These are phyloP conservation scores for Epichloe scottii DNA, from an alignment of 2,329 filamentous ascomycete species.

Conservation along the genomic window DNA sequence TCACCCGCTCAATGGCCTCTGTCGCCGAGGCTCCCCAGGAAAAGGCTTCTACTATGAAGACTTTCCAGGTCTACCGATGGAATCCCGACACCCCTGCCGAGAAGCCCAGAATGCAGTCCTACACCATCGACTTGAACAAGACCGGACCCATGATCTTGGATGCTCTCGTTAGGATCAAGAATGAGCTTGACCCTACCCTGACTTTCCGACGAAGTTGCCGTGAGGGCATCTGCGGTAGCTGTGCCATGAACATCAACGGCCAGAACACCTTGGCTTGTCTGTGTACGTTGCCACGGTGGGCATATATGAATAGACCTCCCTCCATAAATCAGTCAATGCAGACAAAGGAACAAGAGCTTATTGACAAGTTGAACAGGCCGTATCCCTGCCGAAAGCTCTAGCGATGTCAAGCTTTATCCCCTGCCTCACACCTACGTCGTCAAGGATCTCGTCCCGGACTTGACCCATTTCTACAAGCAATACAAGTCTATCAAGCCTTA, in stretches of 20 bases:
- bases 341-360: background rate
- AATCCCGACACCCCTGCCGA: slow-evolving; percentile 83
- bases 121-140: slow-evolving; percentile 95
- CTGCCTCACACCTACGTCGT: slow-evolving; percentile 98
- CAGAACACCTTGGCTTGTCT: slow-evolving; percentile 95
- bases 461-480: slow-evolving; percentile 99
- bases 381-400: slow-evolving; percentile 69
- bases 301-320: background rate
- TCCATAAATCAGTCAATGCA: background rate
- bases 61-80: slow-evolving; percentile 98
- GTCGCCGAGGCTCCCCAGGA: slow-evolving; percentile 47
- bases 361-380: slow-evolving; percentile 48
- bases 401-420: slow-evolving; percentile 91
- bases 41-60: slow-evolving; percentile 65
- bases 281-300: slow-evolving; percentile 49
- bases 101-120: slow-evolving; percentile 93
- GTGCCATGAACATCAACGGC: slow-evolving; percentile 99
- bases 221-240: slow-evolving; percentile 97
- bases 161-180: slow-evolving; percentile 96
- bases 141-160: slow-evolving; percentile 98
- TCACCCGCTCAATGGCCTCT: slow-evolving; percentile 41
- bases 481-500: slow-evolving; percentile 99
- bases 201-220: slow-evolving; percentile 93
- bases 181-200: slow-evolving; percentile 91
- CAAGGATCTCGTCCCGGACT: slow-evolving; percentile 94